phyloP scores from a whole-genome alignment of 2,329 filamentous ascomycete genomes.

The Neonectria punicea region DNA sequence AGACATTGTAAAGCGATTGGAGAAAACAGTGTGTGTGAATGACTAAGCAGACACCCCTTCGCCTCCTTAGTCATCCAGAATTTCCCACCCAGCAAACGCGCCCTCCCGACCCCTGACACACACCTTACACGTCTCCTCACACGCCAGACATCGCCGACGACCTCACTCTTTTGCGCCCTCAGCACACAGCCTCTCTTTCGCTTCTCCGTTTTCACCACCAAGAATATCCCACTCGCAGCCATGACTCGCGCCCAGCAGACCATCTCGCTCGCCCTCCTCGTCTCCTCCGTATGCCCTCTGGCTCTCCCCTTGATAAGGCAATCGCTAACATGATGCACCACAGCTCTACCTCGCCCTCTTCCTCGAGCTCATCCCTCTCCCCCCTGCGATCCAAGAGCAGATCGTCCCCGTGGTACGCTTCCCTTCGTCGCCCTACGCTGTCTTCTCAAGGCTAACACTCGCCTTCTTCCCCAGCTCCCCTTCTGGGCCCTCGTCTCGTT shows the following conservation, averaged over 20 bases:
- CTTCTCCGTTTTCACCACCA: not conserved
- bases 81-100: slow-evolving; percentile 26
- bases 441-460: not conserved
- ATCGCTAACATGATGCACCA: slow-evolving; percentile 49
- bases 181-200: slow-evolving; percentile 11
- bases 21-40: not conserved
- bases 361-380: slow-evolving; percentile 84
- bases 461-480: slow-evolving; percentile 71
- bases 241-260: slow-evolving; percentile 98
- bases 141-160: slow-evolving; percentile 25
- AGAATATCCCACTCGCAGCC: slow-evolving; percentile 47
- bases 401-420: slow-evolving; percentile 86
- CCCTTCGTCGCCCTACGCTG: not conserved
- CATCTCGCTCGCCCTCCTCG: slow-evolving; percentile 85
- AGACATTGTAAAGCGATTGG: too few species aligned
- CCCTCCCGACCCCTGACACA: slow-evolving; percentile 37
- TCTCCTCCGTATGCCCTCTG: slow-evolving; percentile 78
- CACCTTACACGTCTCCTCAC: slow-evolving; percentile 43
- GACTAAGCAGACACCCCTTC: slow-evolving; percentile 4
- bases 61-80: slow-evolving; percentile 33
- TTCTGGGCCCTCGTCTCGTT: slow-evolving; percentile 93
- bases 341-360: slow-evolving; percentile 91
- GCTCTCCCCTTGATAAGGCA: not conserved
- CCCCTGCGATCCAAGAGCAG: slow-evolving; percentile 80
- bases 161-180: slow-evolving; percentile 1